phyloP scores from a whole-genome alignment of 306 rosid species.

The Psophocarpus tetragonolobus region DNA sequence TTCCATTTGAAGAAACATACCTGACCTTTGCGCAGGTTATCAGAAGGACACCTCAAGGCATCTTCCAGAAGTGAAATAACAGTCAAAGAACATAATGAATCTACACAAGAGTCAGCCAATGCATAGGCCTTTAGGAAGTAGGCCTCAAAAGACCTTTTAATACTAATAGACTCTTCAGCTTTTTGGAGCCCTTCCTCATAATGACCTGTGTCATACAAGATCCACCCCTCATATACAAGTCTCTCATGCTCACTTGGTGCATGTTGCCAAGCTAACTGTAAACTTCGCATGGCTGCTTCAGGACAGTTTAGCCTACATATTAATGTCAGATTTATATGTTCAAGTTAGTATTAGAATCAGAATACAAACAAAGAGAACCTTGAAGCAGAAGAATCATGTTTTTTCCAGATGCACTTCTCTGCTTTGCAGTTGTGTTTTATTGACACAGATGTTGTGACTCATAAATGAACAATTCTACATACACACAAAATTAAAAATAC shows the following conservation, averaged over 20 bases:
- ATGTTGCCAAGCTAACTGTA: constrained; percentile 87
- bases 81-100: constrained; percentile 70
- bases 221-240: constrained; percentile 94
- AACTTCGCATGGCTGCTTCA: constrained; percentile 88
- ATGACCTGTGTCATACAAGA: constrained; percentile 89
- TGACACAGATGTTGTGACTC: neutral
- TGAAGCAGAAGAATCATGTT: constrained; percentile 8
- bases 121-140: constrained; percentile 93
- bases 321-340: constrained; percentile 25
- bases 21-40: constrained; percentile 96
- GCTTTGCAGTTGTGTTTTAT: neutral
- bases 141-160: constrained; percentile 90
- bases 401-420: constrained; percentile 2
- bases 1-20: constrained; percentile 48
- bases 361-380: constrained; percentile 1
- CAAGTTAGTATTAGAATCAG: neutral
- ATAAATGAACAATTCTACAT: neutral
- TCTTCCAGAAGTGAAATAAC: constrained; percentile 86
- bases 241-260: constrained; percentile 82
- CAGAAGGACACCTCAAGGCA: constrained; percentile 91
- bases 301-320: constrained; percentile 84
- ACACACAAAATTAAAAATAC: neutral
- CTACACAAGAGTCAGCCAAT: constrained; percentile 81
- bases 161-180: constrained; percentile 85
- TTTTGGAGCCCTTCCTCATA: constrained; percentile 87